Base-by-base conservation (phyloP, 306 rosid species). In the Begonia fuchsioides region DNA sequence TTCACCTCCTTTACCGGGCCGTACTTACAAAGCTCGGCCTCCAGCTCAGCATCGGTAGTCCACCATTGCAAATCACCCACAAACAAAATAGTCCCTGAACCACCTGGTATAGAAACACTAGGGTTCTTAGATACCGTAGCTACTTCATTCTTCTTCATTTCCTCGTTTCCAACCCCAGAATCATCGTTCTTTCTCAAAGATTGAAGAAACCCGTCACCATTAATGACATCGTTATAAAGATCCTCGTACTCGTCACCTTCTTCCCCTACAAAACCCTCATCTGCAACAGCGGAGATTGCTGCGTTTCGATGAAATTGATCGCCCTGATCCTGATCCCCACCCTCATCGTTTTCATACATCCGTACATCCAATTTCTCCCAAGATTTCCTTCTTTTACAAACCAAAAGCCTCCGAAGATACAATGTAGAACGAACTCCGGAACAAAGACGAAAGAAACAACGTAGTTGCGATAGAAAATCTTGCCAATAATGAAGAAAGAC, bases 1-100 rank as follows among this genome's bases (percentile, higher is more conserved):
- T 78, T 92, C 43, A 92, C 81, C 75, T 92, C 98, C 78, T 82
- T 92, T 54, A 92, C 88, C 7, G 69, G 58, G 35, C n/a, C 98
- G 56, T 85, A 92, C 74, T 79, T 82, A 38, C 81, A 77, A 18
- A 92, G 76, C 55, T 77, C 98, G 5, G 58, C 66, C 63, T 92
- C 98, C 17, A 92, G 70, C 65, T 92, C 98, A 7, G 87, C 76
- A 77, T 85, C 98, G 0, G 96, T 92, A 9, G 94, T 92, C 98
- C 98, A 92, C 98, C 98, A 92, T 56, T 92, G 96, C 68, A 92
- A 68, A 64, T 92, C 98, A 39, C 98, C n/a, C n/a, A n/a, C n/a
- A n/a, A n/a, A n/a, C n/a, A n/a, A n/a, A n/a, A n/a, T 67, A 0
- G 87, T 82, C 10, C 92, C 82, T 0, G 82, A 86, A 17, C 77